These are phyloP conservation scores for Kodamaea suecica DNA, from an alignment of 1,139 yeast genomes.

Conservation along the genomic window DNA sequence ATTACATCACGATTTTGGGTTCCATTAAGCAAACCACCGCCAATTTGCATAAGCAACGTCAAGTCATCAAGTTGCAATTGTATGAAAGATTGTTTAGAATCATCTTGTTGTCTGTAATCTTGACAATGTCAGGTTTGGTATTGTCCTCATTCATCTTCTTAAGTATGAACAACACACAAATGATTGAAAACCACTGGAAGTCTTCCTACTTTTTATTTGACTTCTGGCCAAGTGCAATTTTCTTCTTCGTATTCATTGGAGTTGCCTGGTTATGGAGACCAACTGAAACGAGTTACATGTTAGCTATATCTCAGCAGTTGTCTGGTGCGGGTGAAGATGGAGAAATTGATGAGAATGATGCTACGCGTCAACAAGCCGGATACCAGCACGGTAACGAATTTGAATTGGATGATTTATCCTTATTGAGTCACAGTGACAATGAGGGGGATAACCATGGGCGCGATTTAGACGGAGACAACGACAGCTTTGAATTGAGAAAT, in stretches of 20 bases:
- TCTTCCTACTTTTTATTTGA: constrained; percentile 83
- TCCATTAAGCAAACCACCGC: constrained; percentile 74
- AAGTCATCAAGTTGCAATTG: constrained; percentile 84
- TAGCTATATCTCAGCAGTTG: constrained; percentile 91
- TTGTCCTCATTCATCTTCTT: constrained; percentile 69
- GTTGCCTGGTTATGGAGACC: constrained; percentile 97
- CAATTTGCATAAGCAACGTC: constrained; percentile 78
- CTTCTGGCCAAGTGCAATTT: constrained; percentile 93
- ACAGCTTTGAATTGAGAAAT: constrained; percentile 37
- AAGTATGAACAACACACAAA: constrained; percentile 70
- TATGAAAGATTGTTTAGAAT: constrained; percentile 76
- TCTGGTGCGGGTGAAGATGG: constrained; percentile 64
- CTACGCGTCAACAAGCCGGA: constrained; percentile 16
- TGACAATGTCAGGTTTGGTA: constrained; percentile 55
- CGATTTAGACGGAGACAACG: constrained; percentile 20
- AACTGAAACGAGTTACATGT: constrained; percentile 88
- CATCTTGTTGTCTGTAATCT: constrained; percentile 61
- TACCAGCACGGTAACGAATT: constrained; percentile 51
- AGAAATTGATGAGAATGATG: constrained; percentile 51
- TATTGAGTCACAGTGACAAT: constrained; percentile 51
- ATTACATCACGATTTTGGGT: constrained; percentile 72
- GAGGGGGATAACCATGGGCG: constrained; percentile 22
- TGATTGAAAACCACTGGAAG: constrained; percentile 90
- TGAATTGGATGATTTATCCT: constrained; percentile 71
- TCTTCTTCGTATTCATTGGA: constrained; percentile 77